Percentiles rank a stretch among this genome's conserved stretches.
Evolutionary conservation across 345 rosid species (phyloP).

Genomic region (Citrus unshiu): DNA sequence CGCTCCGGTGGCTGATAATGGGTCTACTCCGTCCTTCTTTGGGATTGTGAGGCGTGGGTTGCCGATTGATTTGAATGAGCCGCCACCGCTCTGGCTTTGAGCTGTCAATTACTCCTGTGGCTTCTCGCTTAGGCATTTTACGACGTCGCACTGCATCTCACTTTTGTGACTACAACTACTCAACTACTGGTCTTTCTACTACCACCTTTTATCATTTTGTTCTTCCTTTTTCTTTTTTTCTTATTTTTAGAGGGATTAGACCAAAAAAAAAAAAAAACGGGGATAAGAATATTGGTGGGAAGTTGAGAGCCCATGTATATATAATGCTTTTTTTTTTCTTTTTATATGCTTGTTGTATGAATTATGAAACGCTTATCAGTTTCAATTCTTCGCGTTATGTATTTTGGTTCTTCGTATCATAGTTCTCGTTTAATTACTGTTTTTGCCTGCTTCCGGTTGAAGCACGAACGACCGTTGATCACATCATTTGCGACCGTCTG

Average conservation of each 20-base stretch:
- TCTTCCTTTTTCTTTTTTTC: not conserved
- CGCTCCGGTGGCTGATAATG: slow-evolving; percentile 22
- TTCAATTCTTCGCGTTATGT: not conserved
- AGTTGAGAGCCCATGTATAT: slow-evolving; percentile 8
- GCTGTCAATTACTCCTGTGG: not conserved
- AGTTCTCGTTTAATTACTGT: not conserved
- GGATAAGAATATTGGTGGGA: not conserved
- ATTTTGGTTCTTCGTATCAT: not conserved
- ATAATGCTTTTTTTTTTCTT: not conserved
- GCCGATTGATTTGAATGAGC: slow-evolving; percentile 92
- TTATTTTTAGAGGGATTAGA: not conserved
- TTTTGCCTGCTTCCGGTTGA: not conserved
- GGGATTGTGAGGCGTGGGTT: slow-evolving; percentile 65
- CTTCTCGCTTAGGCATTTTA: not conserved
- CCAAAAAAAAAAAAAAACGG: not conserved
- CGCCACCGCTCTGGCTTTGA: slow-evolving; percentile 89
- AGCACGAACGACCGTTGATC: not conserved
- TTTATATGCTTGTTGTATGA: not conserved
- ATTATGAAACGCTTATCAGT: not conserved
- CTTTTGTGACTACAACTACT: not conserved
- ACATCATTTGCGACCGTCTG: not conserved
- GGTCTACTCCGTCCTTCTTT: slow-evolving; percentile 29
- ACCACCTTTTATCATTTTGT: not conserved
- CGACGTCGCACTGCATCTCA: slow-evolving; percentile 9
- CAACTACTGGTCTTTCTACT: not conserved